These are phyloP conservation scores for Quillaja saponaria DNA, from an alignment of 306 rosid species.

Conservation along the genomic window DNA sequence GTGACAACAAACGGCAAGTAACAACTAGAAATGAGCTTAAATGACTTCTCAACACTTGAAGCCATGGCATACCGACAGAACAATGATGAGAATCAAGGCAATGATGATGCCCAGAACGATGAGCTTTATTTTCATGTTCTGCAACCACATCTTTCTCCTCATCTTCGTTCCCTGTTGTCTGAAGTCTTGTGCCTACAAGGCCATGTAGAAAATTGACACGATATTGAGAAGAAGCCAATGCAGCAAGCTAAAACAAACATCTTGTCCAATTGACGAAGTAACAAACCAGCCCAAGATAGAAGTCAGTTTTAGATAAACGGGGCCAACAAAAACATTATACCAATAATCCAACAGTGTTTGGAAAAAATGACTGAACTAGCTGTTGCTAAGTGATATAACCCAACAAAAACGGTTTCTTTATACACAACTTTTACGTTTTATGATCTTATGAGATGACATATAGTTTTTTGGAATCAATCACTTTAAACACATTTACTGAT, in stretches of 20 bases:
- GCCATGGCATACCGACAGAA: constrained; percentile 73
- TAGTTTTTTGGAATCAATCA: too few relatives aligned
- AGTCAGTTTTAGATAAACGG: too few relatives aligned
- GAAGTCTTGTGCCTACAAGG: constrained; percentile 83
- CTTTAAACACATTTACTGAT: too few relatives aligned
- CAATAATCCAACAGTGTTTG: too few relatives aligned
- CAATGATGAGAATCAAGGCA: constrained; percentile 69
- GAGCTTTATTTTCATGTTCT: constrained; percentile 90
- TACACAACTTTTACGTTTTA: too few relatives aligned
- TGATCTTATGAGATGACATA: too few relatives aligned
- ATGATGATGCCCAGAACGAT: constrained; percentile 74
- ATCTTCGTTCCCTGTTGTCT: constrained; percentile 90
- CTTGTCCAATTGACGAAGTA: not conserved
- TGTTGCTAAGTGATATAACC: too few relatives aligned
- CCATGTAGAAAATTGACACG: constrained; percentile 10
- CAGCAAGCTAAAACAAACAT: constrained; percentile 17
- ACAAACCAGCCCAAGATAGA: too few relatives aligned
- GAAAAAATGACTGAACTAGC: too few relatives aligned
- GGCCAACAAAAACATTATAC: too few relatives aligned
- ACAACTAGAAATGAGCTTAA: constrained; percentile 10
- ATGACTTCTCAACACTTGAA: constrained; percentile 58
- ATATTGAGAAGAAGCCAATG: constrained; percentile 1
- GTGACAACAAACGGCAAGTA: constrained; percentile 25
- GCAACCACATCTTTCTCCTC: constrained; percentile 92
- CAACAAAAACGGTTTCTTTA: too few relatives aligned